Evolutionary conservation across 208 protist species (phyloP).

Genomic region (Strigomonas culicis): DNA sequence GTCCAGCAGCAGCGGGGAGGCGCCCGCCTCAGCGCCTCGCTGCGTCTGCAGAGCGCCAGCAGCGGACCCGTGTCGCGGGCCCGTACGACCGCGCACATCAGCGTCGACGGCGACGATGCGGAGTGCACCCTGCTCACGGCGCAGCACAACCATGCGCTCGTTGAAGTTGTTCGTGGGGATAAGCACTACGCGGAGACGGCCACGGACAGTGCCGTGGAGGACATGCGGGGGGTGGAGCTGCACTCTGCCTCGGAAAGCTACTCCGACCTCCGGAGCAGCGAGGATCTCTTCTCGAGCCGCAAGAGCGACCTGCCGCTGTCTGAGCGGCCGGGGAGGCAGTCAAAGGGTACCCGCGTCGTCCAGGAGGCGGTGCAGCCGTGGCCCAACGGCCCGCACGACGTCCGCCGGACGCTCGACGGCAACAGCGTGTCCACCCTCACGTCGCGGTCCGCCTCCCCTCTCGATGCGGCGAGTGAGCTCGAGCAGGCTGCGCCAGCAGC

Average conservation of each 20-base stretch:
- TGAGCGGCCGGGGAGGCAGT: no score
- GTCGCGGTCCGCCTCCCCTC: background rate
- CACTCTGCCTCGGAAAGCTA: constrained; percentile 11
- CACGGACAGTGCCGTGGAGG: background rate
- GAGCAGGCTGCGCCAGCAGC: no score
- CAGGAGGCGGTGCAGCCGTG: no score
- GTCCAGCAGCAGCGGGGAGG: background rate
- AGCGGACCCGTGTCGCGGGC: background rate
- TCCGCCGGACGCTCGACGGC: background rate
- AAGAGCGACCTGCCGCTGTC: background rate
- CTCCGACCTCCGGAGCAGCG: background rate
- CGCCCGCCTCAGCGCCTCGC: background rate
- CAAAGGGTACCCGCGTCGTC: no score
- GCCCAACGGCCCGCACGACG: background rate
- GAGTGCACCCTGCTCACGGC: constrained; percentile 6
- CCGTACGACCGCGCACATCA: background rate
- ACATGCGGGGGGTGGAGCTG: background rate
- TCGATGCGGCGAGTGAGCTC: background rate
- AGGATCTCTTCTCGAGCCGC: background rate
- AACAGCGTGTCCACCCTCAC: background rate
- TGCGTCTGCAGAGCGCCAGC: background rate
- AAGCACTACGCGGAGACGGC: background rate
- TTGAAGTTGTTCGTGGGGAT: constrained; percentile 9
- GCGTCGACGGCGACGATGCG: constrained; percentile 7
- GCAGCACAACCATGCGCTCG: background rate